Conservation (phyloP, 2,329 filamentous ascomycete genomes). For the Triangularia verruculosa region DNA sequence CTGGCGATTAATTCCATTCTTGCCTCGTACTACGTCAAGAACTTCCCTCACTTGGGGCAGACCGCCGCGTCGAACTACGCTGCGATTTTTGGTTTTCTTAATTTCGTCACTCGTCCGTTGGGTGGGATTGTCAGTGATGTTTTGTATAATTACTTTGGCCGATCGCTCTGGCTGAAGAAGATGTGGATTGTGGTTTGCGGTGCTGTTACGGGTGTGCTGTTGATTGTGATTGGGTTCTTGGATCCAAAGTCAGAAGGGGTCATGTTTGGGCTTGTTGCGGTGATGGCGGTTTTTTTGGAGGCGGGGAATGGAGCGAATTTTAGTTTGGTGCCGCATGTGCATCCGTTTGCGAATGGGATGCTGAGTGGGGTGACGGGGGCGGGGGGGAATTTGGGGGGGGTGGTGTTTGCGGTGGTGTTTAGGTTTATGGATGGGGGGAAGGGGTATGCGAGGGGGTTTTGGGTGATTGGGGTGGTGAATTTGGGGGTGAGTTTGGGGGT, state of each 20-base stretch:
- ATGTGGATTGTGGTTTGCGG: slow-evolving; percentile 64
- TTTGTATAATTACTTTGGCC: slow-evolving; percentile 41
- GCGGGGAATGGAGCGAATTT: slow-evolving; percentile 86
- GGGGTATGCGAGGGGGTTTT: slow-evolving; percentile 68
- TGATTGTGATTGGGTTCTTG: slow-evolving; percentile 61
- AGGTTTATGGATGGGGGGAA: slow-evolving; percentile 63
- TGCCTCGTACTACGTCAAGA: slow-evolving; percentile 56
- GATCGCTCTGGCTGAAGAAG: slow-evolving; percentile 43
- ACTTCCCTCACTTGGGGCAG: slow-evolving; percentile 56
- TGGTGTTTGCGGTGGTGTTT: slow-evolving; percentile 82
- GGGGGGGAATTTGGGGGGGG: slow-evolving; percentile 78
- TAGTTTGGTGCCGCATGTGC: slow-evolving; percentile 80
- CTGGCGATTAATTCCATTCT: slow-evolving; percentile 61
- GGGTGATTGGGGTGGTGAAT: slow-evolving; percentile 77
- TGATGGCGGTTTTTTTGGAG: slow-evolving; percentile 79
- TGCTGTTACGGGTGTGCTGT: slow-evolving; percentile 55
- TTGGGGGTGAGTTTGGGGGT: slow-evolving; percentile 67
- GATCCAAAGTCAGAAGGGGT: slow-evolving; percentile 60
- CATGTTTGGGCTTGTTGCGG: slow-evolving; percentile 74
- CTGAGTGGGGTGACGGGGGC: slow-evolving; percentile 78
- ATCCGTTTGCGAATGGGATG: slow-evolving; percentile 74
- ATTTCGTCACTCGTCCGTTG: slow-evolving; percentile 63
- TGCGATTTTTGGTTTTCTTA: slow-evolving; percentile 72
- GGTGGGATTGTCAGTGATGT: slow-evolving; percentile 58
- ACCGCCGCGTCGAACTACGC: slow-evolving; percentile 60